Evolutionary conservation across 345 rosid genomes (phyloP), one percentile per base, ranked within the genome.

Genomic region (Pugionium cornutum): DNA sequence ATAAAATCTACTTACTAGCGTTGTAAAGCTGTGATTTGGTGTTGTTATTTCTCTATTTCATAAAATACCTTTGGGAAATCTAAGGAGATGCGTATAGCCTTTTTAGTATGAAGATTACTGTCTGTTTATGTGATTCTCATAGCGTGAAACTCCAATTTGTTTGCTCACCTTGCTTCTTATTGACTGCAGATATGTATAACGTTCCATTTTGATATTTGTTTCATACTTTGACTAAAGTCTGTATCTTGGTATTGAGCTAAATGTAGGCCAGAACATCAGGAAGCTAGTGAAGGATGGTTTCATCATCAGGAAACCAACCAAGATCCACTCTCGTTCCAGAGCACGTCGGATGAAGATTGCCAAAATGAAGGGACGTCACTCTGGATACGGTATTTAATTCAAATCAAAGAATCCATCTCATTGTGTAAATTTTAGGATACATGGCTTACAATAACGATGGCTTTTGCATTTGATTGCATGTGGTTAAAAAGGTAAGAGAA

Each of bases 291-390:
- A 18, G 18, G 18, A 18, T 18, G 98, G 98, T 53, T 92, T 92
- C 68, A 84, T 92, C 73, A 92, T 92, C 77, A 88, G 90, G 83
- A 92, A 89, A 55, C 98, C 97, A 58, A 89, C 98, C 1, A 89
- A 92, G 88, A 92, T 92, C 50, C 98, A 92, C 80, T 92, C 98
- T 11, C 92, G 97, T 2, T 86, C 98, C 25, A 86, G 97, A 29
- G 98, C 98, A 0, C 90, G 98, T 1, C 84, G 89, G 0, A 84
- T 89, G 97, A 89, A 86, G 80, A 90, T 81, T 40, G 98, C 98
- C 39, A 92, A 89, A 67, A 84, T 89, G 66, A 92, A 92, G 81
- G 98, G 98, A 0, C 91, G 98, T 27, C 98, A 92, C 78, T 86
- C 98, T 72, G 97, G 98, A 46, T 84, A 89, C 34, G 97, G 98